These are phyloP conservation scores for Fabrea salina DNA, from an alignment of 169 alveolate species.

Conservation along the genomic window DNA sequence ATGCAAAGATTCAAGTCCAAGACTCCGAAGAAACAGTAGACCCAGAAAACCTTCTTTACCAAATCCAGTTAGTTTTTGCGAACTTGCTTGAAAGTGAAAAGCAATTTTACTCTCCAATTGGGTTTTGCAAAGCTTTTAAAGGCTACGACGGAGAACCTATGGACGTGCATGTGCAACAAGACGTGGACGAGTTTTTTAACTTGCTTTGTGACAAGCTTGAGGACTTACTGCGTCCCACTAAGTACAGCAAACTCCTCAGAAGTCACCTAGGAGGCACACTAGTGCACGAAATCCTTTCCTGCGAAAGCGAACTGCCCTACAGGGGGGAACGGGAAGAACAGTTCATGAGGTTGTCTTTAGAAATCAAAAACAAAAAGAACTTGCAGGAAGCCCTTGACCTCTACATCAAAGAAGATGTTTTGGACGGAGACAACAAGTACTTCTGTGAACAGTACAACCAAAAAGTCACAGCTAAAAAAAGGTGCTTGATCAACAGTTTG, in stretches of 20 bases:
- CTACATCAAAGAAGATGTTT: conserved; percentile 72
- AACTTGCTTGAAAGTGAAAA: conserved; percentile 68
- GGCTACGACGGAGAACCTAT: conserved; percentile 66
- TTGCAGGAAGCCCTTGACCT: conserved; percentile 78
- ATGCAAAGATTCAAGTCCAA: conserved; percentile 38
- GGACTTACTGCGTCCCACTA: conserved; percentile 53
- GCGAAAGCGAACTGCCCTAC: conserved; percentile 73
- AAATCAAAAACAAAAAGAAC: conserved; percentile 70
- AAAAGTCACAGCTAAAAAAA: conserved; percentile 66
- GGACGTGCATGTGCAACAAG: conserved; percentile 72
- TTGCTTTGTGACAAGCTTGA: conserved; percentile 74
- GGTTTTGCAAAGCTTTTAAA: conserved; percentile 54
- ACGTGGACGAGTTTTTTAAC: conserved; percentile 81
- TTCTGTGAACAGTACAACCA: conserved; percentile 66
- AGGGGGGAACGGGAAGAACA: conserved; percentile 74
- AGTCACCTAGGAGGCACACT: conserved; percentile 71
- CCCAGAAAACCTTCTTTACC: conserved; percentile 17
- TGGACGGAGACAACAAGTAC: conserved; percentile 80
- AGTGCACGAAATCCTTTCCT: conserved; percentile 68
- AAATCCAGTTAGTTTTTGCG: conserved; percentile 61
- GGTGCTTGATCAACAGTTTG: conserved; percentile 62
- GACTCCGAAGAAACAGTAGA: too few species aligned
- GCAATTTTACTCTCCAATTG: conserved; percentile 68
- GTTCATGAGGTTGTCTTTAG: conserved; percentile 70
- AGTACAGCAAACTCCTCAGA: conserved; percentile 53